Percentiles rank a stretch among this genome's conserved stretches.
Evolutionary conservation across 495 filamentous ascomycete genomes (phyloP).

Genomic region (Neurospora hispaniola): DNA sequence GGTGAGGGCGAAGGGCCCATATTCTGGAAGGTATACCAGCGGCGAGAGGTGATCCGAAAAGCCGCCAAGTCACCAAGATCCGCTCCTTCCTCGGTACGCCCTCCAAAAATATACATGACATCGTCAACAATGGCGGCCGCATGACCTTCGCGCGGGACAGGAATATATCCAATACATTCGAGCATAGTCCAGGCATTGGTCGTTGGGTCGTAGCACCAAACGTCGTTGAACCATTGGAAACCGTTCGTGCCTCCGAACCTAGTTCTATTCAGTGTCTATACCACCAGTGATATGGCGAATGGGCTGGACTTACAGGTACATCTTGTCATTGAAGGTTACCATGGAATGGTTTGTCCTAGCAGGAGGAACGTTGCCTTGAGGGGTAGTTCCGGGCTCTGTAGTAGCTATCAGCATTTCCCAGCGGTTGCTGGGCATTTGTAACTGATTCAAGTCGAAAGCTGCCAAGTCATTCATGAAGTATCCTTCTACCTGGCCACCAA

Average conservation of each 20-base stretch:
- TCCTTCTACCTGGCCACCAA: constrained; percentile 94
- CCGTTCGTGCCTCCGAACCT: constrained; percentile 97
- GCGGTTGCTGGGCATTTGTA: constrained; percentile 76
- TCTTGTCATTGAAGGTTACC: constrained; percentile 82
- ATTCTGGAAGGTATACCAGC: constrained; percentile 99
- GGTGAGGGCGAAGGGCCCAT: constrained; percentile 96
- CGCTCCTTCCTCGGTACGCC: constrained; percentile 82
- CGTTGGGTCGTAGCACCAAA: constrained; percentile 88
- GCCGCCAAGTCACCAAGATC: constrained; percentile 92
- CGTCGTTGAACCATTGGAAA: constrained; percentile 93
- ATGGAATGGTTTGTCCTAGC: constrained; percentile 92
- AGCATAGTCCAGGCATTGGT: constrained; percentile 73
- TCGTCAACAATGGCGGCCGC: constrained; percentile 87
- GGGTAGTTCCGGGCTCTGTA: constrained; percentile 55
- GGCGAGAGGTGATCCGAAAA: constrained; percentile 79
- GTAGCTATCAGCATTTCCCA: constrained; percentile 87
- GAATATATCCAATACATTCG: constrained; percentile 96
- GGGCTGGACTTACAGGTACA: constrained; percentile 66
- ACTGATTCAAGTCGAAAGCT: constrained; percentile 89
- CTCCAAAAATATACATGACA: constrained; percentile 99
- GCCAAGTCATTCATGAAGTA: constrained; percentile 98
- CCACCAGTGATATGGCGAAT: neutral
- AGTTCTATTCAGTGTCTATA: neutral
- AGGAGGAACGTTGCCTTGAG: constrained; percentile 64
- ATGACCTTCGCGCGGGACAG: constrained; percentile 86